phyloP scores from a whole-genome alignment of 2,329 filamentous ascomycete genomes.

The Thelonectria olida region DNA sequence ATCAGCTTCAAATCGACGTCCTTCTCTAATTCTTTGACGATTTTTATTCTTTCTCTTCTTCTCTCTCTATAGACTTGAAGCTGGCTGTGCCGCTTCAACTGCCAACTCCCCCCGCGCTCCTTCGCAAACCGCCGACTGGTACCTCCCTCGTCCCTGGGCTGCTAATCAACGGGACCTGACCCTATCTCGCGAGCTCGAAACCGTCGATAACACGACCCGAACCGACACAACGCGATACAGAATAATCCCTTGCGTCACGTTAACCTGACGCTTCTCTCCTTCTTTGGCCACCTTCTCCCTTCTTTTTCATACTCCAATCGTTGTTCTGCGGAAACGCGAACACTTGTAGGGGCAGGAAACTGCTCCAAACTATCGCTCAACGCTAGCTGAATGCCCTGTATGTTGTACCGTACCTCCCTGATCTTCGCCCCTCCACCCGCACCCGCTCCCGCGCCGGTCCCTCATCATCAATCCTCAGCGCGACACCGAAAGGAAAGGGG shows the following conservation, averaged over 20 bases:
- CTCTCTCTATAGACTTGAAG: constrained; percentile 31
- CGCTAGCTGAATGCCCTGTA: constrained; percentile 50
- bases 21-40: constrained; percentile 19
- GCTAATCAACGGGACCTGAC: constrained; percentile 20
- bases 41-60: neutral
- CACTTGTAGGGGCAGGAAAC: constrained; percentile 42
- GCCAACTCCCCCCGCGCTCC: constrained; percentile 18
- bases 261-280: constrained; percentile 26
- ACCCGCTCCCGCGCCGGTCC: constrained; percentile 25
- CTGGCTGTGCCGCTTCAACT: constrained; percentile 40
- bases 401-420: constrained; percentile 31
- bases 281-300: neutral
- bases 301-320: constrained; percentile 6
- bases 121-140: constrained; percentile 15
- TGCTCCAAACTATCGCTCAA: constrained; percentile 42
- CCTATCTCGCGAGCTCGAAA: constrained; percentile 7
- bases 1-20: constrained; percentile 37
- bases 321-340: constrained; percentile 43
- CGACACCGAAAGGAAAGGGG: constrained; percentile 23
- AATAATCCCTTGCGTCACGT: constrained; percentile 22
- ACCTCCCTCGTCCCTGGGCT: constrained; percentile 14
- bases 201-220: constrained; percentile 22
- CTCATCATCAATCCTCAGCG: constrained; percentile 20
- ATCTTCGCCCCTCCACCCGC: constrained; percentile 26
- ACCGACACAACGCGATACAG: constrained; percentile 25